Percentiles rank a stretch among this genome's conserved stretches.
Conservation (phyloP, 805 yeast species). For the Yamadazyma philogaea region DNA sequence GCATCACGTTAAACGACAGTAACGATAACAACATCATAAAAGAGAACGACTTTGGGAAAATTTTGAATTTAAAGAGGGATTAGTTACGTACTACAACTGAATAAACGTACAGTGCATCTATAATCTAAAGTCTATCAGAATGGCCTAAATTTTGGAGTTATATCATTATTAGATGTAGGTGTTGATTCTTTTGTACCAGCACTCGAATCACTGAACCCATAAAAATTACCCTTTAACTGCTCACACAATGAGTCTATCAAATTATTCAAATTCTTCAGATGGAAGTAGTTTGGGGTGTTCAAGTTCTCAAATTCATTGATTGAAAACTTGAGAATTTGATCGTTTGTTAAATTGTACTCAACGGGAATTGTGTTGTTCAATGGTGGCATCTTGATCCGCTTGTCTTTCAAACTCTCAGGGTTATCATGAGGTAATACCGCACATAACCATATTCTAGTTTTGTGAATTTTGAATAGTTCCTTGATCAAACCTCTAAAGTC, state of each 20-base stretch:
- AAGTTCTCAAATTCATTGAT: constrained; percentile 43
- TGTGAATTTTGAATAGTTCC: constrained; percentile 44
- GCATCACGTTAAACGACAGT: constrained; percentile 8
- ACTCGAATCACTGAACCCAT: constrained; percentile 28
- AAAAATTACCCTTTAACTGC: constrained; percentile 42
- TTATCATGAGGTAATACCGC: constrained; percentile 42
- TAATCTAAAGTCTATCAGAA: constrained; percentile 10
- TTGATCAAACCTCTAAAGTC: constrained; percentile 43
- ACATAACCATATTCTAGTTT: constrained; percentile 48
- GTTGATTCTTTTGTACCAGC: constrained; percentile 8
- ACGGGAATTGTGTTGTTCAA: constrained; percentile 24
- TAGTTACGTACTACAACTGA: constrained; percentile 1
- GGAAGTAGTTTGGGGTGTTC: constrained; percentile 48
- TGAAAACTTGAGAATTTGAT: constrained; percentile 40
- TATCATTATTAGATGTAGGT: background rate
- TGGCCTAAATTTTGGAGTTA: constrained; percentile 7
- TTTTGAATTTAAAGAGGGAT: constrained; percentile 4
- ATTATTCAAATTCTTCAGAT: constrained; percentile 47
- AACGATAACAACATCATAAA: constrained; percentile 7
- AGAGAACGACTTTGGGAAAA: constrained; percentile 9
- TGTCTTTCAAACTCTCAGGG: constrained; percentile 20
- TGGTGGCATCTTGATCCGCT: constrained; percentile 13
- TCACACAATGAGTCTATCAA: constrained; percentile 42
- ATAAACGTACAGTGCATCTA: constrained; percentile 8
- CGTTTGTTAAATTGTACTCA: constrained; percentile 39